Conservation (phyloP, 1,139 yeast genomes). For the Suhomyces anneliseae region DNA sequence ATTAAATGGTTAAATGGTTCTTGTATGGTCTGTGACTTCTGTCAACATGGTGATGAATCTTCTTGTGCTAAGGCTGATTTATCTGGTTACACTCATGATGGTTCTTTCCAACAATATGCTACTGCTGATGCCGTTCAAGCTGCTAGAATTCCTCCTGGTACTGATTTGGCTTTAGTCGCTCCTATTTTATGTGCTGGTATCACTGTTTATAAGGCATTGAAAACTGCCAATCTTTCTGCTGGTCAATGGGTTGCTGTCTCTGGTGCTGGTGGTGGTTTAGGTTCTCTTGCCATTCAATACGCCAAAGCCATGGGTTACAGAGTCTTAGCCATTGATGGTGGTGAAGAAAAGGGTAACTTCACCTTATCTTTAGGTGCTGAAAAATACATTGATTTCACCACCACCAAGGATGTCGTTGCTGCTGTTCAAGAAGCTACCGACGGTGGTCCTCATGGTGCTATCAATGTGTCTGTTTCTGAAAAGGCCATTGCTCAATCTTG, state of each 20-base stretch:
- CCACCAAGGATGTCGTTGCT: conserved; percentile 32
- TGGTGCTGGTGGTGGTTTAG: conserved; percentile 88
- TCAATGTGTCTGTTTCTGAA: conserved; percentile 79
- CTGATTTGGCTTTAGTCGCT: conserved; percentile 36
- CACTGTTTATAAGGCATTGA: conserved; percentile 81
- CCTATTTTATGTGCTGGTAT: conserved; percentile 73
- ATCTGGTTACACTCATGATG: conserved; percentile 80
- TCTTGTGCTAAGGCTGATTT: conserved; percentile 68
- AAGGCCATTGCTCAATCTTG: conserved; percentile 69
- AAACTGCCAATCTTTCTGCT: conserved; percentile 61
- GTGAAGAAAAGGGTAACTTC: conserved; percentile 60
- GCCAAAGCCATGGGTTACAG: conserved; percentile 82
- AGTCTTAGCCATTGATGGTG: conserved; percentile 75
- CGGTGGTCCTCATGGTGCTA: conserved; percentile 68
- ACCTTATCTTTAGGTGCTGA: conserved; percentile 67
- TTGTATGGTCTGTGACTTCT: conserved; percentile 71
- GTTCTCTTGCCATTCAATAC: conserved; percentile 77
- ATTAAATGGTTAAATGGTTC: conserved; percentile 73
- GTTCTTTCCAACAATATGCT: conserved; percentile 82
- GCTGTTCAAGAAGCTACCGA: conserved; percentile 28
- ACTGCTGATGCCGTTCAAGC: conserved; percentile 54
- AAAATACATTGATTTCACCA: conserved; percentile 63
- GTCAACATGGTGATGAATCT: conserved; percentile 67
- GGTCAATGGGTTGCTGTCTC: conserved; percentile 82
- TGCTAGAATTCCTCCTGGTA: conserved; percentile 34